These are phyloP conservation scores for Ramichloridium luteum DNA, from an alignment of 2,329 filamentous ascomycete genomes.

Conservation along the genomic window DNA sequence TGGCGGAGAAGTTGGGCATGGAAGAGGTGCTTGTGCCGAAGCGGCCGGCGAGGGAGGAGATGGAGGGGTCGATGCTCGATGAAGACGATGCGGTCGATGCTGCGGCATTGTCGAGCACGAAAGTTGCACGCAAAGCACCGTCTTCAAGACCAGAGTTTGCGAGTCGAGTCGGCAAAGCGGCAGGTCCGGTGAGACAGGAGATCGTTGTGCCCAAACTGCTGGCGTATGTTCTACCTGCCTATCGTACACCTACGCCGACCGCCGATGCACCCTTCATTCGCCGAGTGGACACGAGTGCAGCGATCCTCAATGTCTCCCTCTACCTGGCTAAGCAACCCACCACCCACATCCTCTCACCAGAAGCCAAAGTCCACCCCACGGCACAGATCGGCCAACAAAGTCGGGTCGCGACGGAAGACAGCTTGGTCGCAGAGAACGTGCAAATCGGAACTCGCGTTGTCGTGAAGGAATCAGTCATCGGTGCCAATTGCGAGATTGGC, in stretches of 20 bases:
- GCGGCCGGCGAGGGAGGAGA: conserved; percentile 16
- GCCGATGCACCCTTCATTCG: conserved; percentile 56
- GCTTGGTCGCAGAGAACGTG: conserved; percentile 76
- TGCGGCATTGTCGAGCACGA: conserved; percentile 36
- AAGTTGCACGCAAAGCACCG: conserved; percentile 26
- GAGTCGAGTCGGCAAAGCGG: conserved; percentile 19
- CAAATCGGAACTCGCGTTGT: conserved; percentile 77
- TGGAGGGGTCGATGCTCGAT: conserved; percentile 13
- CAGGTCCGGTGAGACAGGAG: conserved; percentile 9
- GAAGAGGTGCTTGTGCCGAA: conserved; percentile 48
- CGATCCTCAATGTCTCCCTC: conserved; percentile 71
- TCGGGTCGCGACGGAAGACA: conserved; percentile 71
- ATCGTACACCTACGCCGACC: conserved; percentile 25
- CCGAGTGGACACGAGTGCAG: conserved; percentile 73
- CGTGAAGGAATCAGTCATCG: conserved; percentile 87
- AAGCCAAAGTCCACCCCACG: conserved; percentile 69
- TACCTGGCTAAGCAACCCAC: conserved; percentile 68
- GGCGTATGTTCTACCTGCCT: conserved; percentile 61
- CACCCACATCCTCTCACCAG: conserved; percentile 56
- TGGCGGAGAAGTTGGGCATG: conserved; percentile 66
- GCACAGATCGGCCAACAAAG: conserved; percentile 68
- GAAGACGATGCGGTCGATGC: conserved; percentile 17
- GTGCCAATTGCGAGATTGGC: conserved; percentile 74
- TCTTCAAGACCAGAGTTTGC: conserved; percentile 30
- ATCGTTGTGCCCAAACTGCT: conserved; percentile 59